Percentiles rank a stretch among this genome's conserved stretches.
Evolutionary conservation across 495 filamentous ascomycete genomes (phyloP).

Genomic region (Annulohypoxylon nitens): DNA sequence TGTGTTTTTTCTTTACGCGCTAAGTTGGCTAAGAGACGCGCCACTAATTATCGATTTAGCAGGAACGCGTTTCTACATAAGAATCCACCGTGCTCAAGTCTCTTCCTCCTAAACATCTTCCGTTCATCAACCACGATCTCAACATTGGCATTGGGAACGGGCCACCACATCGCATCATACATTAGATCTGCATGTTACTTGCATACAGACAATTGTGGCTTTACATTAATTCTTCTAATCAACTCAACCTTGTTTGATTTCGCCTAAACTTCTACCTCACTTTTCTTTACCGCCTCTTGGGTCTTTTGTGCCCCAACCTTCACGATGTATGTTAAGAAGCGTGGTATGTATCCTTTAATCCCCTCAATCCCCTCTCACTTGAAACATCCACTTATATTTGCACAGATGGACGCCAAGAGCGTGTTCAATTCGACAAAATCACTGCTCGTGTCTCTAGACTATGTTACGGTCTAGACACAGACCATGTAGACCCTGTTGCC

Average conservation of each 20-base stretch:
- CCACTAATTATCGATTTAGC: slow-evolving; percentile 22
- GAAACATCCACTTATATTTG: slow-evolving; percentile 41
- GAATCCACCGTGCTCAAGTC: slow-evolving; percentile 39
- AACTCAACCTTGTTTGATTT: slow-evolving; percentile 9
- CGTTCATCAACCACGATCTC: slow-evolving; percentile 39
- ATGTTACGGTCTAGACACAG: slow-evolving; percentile 95
- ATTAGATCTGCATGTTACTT: slow-evolving; percentile 31
- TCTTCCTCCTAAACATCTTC: slow-evolving; percentile 37
- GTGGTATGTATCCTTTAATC: slow-evolving; percentile 60
- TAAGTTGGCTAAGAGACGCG: slow-evolving; percentile 39
- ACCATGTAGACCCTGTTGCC: slow-evolving; percentile 97
- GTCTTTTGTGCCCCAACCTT: slow-evolving; percentile 31
- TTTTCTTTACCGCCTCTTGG: slow-evolving; percentile 28
- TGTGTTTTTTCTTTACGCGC: slow-evolving; percentile 41
- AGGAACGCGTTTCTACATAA: slow-evolving; percentile 49
- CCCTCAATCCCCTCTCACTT: slow-evolving; percentile 8
- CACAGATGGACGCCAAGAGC: slow-evolving; percentile 98
- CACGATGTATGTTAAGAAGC: slow-evolving; percentile 71
- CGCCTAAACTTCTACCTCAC: slow-evolving; percentile 3
- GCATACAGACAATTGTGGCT: slow-evolving; percentile 35
- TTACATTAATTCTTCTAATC: slow-evolving; percentile 23
- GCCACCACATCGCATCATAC: slow-evolving; percentile 31
- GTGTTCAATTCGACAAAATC: slow-evolving; percentile 99
- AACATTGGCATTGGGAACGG: slow-evolving; percentile 12
- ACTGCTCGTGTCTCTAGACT: slow-evolving; percentile 96